Base-by-base conservation (phyloP, 2,329 filamentous ascomycete species). In the Cladosporium austrohemisphaericum region DNA sequence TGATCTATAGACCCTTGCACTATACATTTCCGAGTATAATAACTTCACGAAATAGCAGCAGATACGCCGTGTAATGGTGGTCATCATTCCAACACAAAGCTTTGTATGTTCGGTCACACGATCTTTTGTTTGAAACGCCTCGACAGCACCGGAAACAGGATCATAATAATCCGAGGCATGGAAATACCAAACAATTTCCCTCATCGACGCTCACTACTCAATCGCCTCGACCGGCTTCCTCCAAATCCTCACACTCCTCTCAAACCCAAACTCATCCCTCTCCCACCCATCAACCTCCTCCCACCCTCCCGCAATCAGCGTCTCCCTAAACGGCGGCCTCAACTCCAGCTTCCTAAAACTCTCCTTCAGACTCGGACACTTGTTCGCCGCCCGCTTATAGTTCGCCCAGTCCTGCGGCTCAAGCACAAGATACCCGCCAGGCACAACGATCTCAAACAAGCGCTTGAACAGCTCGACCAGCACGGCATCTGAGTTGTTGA, bases 241-340 rank as follows among this genome's bases (percentile, higher is more conserved):
- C 44, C 44, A 47, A 7, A 47, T 25, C 18, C 44, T 20, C 33
- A 47, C 44, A 31, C 44, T 47, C 13, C 44, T 22, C 25, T 47
- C 44, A 25, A 47, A 47, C 3, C 44, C 44, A 47, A 47, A 38
- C 23, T 47, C 44, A 38, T 47, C 44, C 16, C 44, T 28, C 44
- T 47, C 44, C 44, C 44, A 47, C 8, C 44, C 44, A 31, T 47
- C 44, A 2, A 47, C 44, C 33, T 47, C 23, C 25, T 47, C 44
- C 44, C 44, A 47, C 8, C 44, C 44, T 7, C 33, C 33, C 4
- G 22, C 18, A 4, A 28, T 3, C 10, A 47, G 33, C 7, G 25
- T 22, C 25, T 38, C 33, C 8, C 33, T 47, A n/a, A 47, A 47
- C 1, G 44, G 44, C 9, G 44, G 44, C 18, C 25, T 22, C 11